Conservation (phyloP, 2,329 filamentous ascomycete genomes). For the Aspergillus amoenus region DNA sequence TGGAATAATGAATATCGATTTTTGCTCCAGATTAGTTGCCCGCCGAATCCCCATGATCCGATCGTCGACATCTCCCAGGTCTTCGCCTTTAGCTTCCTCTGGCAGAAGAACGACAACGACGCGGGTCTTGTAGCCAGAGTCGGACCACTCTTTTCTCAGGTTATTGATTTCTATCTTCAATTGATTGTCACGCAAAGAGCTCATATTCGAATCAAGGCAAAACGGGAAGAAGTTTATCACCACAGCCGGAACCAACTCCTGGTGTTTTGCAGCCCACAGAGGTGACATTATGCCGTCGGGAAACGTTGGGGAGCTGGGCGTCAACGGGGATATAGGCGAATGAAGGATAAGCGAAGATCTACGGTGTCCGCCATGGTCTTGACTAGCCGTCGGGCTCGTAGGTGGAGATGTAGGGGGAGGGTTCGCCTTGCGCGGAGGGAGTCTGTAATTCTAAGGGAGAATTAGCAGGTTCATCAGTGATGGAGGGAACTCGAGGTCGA, state of each 20-base stretch:
- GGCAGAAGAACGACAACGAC: constrained; percentile 76
- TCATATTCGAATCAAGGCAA: constrained; percentile 68
- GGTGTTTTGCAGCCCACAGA: constrained; percentile 85
- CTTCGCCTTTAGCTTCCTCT: constrained; percentile 65
- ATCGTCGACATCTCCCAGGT: constrained; percentile 66
- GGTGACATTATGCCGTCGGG: constrained; percentile 85
- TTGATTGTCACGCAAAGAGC: constrained; percentile 79
- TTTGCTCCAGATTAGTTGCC: constrained; percentile 76
- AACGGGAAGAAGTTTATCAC: constrained; percentile 80
- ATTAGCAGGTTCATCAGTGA: constrained; percentile 17
- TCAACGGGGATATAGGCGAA: constrained; percentile 88
- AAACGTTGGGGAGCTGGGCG: constrained; percentile 77
- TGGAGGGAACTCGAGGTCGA: neutral
- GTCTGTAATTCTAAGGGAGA: constrained; percentile 47
- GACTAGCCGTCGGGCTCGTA: constrained; percentile 51
- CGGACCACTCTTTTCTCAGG: constrained; percentile 64
- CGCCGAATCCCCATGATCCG: constrained; percentile 76
- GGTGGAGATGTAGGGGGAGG: constrained; percentile 54
- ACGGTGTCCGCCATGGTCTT: constrained; percentile 44
- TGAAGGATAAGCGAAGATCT: constrained; percentile 64
- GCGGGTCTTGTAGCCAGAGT: constrained; percentile 68
- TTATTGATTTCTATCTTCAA: constrained; percentile 83
- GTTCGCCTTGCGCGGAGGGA: constrained; percentile 63
- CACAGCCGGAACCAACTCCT: constrained; percentile 75
- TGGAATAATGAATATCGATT: constrained; percentile 81